phyloP scores from a whole-genome alignment of 371 early-diverging fungal genomes.

The Syncephalastrum sp. region DNA sequence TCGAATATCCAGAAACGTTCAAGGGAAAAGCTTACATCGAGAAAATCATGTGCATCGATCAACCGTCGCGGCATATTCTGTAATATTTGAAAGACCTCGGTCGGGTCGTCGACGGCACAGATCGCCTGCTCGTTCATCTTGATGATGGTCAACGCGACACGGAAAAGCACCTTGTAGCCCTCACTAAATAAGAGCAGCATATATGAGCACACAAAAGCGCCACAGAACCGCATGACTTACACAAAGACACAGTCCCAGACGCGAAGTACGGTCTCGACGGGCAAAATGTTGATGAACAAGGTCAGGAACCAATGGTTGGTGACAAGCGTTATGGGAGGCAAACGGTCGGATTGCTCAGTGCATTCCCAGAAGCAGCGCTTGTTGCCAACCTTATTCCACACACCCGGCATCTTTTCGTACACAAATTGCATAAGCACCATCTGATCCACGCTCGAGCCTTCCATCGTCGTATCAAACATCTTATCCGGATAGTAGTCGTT shows the following conservation, averaged over 20 bases:
- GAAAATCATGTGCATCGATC: constrained; percentile 67
- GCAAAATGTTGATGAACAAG: constrained; percentile 73
- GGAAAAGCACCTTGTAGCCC: constrained; percentile 73
- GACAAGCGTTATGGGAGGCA: constrained; percentile 71
- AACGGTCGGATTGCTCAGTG: constrained; percentile 35
- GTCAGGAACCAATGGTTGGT: constrained; percentile 85
- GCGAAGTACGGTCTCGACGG: constrained; percentile 72
- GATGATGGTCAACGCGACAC: constrained; percentile 73
- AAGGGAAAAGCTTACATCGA: constrained; percentile 45
- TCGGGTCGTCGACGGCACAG: constrained; percentile 51
- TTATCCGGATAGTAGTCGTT: constrained; percentile 70
- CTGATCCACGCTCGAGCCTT: constrained; percentile 72
- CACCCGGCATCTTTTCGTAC: constrained; percentile 55
- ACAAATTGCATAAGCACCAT: constrained; percentile 66
- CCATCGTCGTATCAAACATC: constrained; percentile 75
- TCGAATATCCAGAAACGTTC: not conserved
- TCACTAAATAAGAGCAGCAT: constrained; percentile 37
- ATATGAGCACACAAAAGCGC: not conserved
- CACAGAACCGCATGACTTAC: constrained; percentile 30
- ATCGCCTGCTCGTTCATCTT: constrained; percentile 70
- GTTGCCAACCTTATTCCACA: constrained; percentile 53
- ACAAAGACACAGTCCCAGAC: constrained; percentile 82
- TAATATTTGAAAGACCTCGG: constrained; percentile 59
- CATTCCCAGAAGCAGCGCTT: constrained; percentile 53
- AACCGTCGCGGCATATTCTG: constrained; percentile 65